phyloP scores from a whole-genome alignment of 2,329 filamentous ascomycete species.

The Alternaria alternata region DNA sequence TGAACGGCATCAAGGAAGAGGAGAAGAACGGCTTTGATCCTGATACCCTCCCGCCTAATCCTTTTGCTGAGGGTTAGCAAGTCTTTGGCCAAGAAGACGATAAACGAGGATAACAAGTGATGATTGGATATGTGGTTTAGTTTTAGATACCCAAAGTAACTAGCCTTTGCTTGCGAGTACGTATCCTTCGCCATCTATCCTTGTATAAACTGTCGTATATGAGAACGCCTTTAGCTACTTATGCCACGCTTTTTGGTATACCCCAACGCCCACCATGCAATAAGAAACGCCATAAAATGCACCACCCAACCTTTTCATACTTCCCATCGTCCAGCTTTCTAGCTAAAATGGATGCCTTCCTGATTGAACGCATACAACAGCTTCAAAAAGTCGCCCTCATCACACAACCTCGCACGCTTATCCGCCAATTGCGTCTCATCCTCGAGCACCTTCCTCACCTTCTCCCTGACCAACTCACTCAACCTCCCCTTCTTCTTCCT shows the following conservation, averaged over 20 bases:
- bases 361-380: constrained; percentile 85
- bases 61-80: constrained; percentile 24
- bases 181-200: no score
- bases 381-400: constrained; percentile 90
- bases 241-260: constrained; percentile 35
- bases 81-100: background rate
- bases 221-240: background rate
- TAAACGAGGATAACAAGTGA: background rate
- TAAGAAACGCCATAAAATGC: constrained; percentile 16
- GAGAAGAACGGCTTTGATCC: constrained; percentile 28
- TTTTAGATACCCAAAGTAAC: constrained; percentile 11
- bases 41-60: constrained; percentile 30
- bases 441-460: constrained; percentile 85
- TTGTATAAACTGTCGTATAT: background rate
- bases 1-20: constrained; percentile 2
- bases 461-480: constrained; percentile 81
- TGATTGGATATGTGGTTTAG: background rate
- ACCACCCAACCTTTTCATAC: background rate
- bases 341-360: constrained; percentile 91
- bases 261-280: constrained; percentile 11
- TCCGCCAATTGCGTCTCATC: constrained; percentile 81
- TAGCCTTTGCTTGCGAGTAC: background rate
- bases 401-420: constrained; percentile 83
- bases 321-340: background rate
- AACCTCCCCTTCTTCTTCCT: constrained; percentile 80